Percentiles rank a stretch among this genome's conserved stretches.
Conservation (phyloP, 2,329 filamentous ascomycete genomes). For the Elsinoe ampelina region DNA sequence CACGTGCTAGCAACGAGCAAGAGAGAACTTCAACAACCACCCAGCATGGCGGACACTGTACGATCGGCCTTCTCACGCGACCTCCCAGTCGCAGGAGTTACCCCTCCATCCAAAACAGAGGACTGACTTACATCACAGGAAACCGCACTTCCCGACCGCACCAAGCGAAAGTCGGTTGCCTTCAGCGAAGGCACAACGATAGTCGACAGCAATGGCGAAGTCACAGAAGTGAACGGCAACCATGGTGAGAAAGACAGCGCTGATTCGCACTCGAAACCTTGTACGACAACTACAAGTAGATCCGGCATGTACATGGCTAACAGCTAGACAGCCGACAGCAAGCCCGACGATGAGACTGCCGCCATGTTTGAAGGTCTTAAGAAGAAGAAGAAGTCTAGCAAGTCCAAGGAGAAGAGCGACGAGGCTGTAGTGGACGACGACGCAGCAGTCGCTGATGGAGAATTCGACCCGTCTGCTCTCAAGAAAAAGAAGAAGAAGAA, state of each 20-base stretch:
- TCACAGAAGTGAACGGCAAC: constrained; percentile 64
- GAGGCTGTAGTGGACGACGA: constrained; percentile 30
- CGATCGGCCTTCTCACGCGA: not conserved
- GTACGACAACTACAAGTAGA: constrained; percentile 10
- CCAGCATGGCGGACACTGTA: constrained; percentile 14
- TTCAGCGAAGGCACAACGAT: constrained; percentile 83
- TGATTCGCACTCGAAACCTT: constrained; percentile 55
- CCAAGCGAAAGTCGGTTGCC: constrained; percentile 84
- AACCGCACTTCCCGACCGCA: constrained; percentile 46
- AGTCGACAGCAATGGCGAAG: constrained; percentile 80
- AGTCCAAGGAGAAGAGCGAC: constrained; percentile 47
- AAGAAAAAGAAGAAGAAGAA: constrained; percentile 82
- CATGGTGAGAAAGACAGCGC: constrained; percentile 68
- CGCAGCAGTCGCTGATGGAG: constrained; percentile 47
- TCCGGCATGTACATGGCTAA: constrained; percentile 17
- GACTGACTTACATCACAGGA: constrained; percentile 27
- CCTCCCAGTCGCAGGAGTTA: not conserved
- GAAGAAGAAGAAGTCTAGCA: constrained; percentile 61
- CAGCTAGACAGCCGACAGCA: constrained; percentile 36
- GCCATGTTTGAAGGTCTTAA: constrained; percentile 57
- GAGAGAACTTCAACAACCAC: not conserved
- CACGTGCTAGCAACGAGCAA: not conserved
- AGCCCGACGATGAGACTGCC: constrained; percentile 33
- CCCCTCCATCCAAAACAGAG: constrained; percentile 3
- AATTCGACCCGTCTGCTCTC: constrained; percentile 57